A percentile compares a stretch with the other conserved stretches of the same genome.
Evolutionary conservation across 139 green algal genomes (phyloP).

Genomic region (Diplosphaera chodatii): DNA sequence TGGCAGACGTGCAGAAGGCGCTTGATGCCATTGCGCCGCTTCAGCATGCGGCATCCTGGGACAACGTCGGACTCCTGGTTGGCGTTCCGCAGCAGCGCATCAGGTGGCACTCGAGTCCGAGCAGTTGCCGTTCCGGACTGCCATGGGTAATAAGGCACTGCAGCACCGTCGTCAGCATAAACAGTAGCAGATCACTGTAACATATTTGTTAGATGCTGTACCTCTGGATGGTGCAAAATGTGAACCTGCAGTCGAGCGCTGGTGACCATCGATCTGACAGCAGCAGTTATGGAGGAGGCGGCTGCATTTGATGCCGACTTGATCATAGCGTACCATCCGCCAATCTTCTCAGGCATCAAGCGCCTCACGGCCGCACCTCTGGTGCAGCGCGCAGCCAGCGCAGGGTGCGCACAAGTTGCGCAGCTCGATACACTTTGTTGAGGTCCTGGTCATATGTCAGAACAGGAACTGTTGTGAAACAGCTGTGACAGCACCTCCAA

Average conservation of each 20-base stretch:
- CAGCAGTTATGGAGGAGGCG: not conserved
- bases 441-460: too few species aligned
- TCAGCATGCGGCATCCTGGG: not conserved
- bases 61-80: not conserved
- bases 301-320: not conserved
- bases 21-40: not conserved
- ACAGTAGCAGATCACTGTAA: too few species aligned
- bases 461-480: too few species aligned
- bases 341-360: slow-evolving; percentile 1
- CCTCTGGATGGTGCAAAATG: too few species aligned
- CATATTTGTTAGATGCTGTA: too few species aligned
- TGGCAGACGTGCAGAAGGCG: not conserved
- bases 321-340: not conserved
- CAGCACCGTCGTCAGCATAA: too few species aligned
- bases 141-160: too few species aligned
- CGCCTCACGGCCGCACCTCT: not conserved
- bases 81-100: not conserved
- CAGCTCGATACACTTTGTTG: too few species aligned
- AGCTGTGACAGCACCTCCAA: too few species aligned
- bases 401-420: not conserved
- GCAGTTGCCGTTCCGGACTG: too few species aligned
- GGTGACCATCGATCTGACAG: not conserved
- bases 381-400: not conserved
- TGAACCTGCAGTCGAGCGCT: not conserved
- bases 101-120: not conserved